phyloP scores from a whole-genome alignment of 78 protist genomes.

The Speleostelium caveatum region DNA sequence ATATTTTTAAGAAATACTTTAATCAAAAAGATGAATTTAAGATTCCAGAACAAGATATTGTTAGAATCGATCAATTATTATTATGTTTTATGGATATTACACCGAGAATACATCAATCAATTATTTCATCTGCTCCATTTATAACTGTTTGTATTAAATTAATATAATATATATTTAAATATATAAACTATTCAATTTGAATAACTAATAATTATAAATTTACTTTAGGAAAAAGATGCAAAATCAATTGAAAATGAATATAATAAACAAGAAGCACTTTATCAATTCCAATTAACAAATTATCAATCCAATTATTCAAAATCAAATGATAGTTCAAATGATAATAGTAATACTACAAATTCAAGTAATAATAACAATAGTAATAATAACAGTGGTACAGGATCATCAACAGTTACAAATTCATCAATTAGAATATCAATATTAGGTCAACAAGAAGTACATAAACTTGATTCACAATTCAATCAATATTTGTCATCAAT shows the following conservation, averaged over 20 bases:
- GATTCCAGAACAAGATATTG: slow-evolving; percentile 51
- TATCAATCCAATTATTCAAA: background rate
- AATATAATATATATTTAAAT: background rate
- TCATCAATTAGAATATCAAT: slow-evolving; percentile 58
- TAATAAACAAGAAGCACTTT: slow-evolving; percentile 66
- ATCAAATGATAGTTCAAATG: background rate
- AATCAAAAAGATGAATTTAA: slow-evolving; percentile 67
- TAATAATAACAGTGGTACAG: background rate
- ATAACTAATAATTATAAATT: background rate
- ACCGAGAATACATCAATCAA: slow-evolving; percentile 71
- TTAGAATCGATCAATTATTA: slow-evolving; percentile 29
- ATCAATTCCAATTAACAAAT: slow-evolving; percentile 54
- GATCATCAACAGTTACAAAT: slow-evolving; percentile 1
- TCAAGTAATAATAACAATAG: background rate
- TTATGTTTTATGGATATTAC: slow-evolving; percentile 34
- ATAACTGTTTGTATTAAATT: background rate
- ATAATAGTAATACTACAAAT: background rate
- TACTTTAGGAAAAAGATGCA: slow-evolving; percentile 72
- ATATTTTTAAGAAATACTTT: slow-evolving; percentile 17
- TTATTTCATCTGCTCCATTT: slow-evolving; percentile 48
- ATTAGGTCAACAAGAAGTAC: slow-evolving; percentile 35
- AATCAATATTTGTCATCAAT: slow-evolving; percentile 42
- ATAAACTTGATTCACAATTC: slow-evolving; percentile 17
- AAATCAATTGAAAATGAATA: slow-evolving; percentile 47
- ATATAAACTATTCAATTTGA: background rate